Percentiles rank a stretch among this genome's conserved stretches.
These are phyloP conservation scores for Aspergillus indologenus DNA, from an alignment of 495 filamentous ascomycete genomes.

Conservation along the genomic window DNA sequence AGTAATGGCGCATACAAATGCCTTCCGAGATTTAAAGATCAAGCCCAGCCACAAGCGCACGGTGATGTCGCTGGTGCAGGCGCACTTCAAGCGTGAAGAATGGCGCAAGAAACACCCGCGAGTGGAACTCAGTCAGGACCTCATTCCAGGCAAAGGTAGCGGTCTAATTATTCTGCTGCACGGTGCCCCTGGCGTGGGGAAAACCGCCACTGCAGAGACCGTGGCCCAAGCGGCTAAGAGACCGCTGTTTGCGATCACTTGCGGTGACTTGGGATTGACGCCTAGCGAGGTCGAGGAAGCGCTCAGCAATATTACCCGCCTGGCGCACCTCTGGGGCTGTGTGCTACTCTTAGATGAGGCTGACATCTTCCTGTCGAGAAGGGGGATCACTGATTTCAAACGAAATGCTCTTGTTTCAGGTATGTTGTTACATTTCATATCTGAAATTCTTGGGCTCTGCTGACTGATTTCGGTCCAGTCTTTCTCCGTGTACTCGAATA, in stretches of 20 bases:
- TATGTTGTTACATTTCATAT: conserved; percentile 22
- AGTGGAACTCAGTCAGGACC: conserved; percentile 6
- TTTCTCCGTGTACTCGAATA: conserved; percentile 56
- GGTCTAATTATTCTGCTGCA: conserved; percentile 49
- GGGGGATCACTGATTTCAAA: conserved; percentile 32
- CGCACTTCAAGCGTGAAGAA: background rate
- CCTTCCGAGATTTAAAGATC: background rate
- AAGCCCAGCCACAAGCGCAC: background rate
- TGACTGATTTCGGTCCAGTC: conserved; percentile 19
- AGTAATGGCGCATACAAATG: background rate
- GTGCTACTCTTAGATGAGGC: conserved; percentile 55
- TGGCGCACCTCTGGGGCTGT: conserved; percentile 44
- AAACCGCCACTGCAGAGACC: conserved; percentile 30
- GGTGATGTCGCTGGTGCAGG: background rate
- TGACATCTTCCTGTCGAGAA: conserved; percentile 48
- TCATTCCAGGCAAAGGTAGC: conserved; percentile 29
- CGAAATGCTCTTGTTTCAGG: conserved; percentile 49
- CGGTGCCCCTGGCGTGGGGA: conserved; percentile 45
- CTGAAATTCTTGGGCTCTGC: background rate
- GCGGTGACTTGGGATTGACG: conserved; percentile 31
- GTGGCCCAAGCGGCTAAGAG: conserved; percentile 19
- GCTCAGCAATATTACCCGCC: conserved; percentile 34
- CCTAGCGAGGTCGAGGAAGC: conserved; percentile 35
- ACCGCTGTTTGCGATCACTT: conserved; percentile 27
- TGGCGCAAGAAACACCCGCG: background rate